Conservation (phyloP, 345 rosid species). For the Aethionema arabicum region DNA sequence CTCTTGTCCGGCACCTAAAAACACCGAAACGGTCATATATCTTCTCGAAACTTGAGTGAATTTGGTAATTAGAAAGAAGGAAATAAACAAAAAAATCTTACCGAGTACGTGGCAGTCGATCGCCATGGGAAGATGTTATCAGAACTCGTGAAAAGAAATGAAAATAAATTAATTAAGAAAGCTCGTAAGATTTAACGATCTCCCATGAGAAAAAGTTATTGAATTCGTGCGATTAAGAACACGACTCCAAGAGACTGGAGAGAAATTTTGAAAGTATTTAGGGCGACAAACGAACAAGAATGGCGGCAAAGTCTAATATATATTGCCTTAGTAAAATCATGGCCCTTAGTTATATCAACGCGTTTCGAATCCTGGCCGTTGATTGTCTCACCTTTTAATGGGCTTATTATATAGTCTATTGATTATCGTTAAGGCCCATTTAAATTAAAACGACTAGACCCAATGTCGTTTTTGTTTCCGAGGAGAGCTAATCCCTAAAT, state of each 20-base stretch:
- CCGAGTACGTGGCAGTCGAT: conserved; percentile 87
- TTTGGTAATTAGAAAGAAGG: not conserved
- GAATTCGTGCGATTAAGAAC: not conserved
- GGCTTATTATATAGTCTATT: too few relatives aligned
- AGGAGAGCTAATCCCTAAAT: conserved; percentile 28
- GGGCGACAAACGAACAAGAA: conserved; percentile 7
- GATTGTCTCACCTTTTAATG: too few relatives aligned
- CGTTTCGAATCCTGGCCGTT: too few relatives aligned
- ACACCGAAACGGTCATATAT: not conserved
- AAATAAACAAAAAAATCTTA: conserved; percentile 20
- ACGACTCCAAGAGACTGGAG: conserved; percentile 1
- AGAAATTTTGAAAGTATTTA: not conserved
- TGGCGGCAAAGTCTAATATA: conserved; percentile 22
- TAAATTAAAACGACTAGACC: not conserved
- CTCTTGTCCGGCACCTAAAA: conserved; percentile 90
- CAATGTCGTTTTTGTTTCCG: not conserved
- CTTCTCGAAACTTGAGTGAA: not conserved
- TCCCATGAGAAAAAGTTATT: not conserved
- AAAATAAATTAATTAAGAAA: not conserved
- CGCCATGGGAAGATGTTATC: conserved; percentile 44
- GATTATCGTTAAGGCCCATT: conserved; percentile 12
- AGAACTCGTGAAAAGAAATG: not conserved
- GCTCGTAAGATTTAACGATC: not conserved
- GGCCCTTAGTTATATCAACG: too few relatives aligned
- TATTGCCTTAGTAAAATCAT: too few relatives aligned